These are phyloP conservation scores for Coniochaeta pulveracea DNA, from an alignment of 2,329 filamentous ascomycete species.

Conservation along the genomic window DNA sequence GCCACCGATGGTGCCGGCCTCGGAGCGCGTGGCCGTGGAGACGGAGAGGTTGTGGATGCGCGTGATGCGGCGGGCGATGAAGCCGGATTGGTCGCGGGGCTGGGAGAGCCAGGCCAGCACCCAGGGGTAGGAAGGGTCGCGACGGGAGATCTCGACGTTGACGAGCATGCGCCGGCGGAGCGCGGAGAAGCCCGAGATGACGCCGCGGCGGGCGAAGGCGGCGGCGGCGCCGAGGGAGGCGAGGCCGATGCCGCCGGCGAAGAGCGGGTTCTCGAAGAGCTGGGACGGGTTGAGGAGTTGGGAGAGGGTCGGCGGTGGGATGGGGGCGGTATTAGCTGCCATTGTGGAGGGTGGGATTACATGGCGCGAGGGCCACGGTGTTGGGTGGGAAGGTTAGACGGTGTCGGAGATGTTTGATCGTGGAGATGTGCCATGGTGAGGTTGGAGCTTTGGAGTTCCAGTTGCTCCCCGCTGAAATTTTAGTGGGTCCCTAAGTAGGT, in stretches of 20 bases:
- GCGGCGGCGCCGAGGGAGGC: conserved; percentile 76
- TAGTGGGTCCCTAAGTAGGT: no score
- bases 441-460: no score
- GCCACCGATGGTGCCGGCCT: conserved; percentile 49
- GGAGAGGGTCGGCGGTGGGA: conserved; percentile 8
- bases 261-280: conserved; percentile 52
- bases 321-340: conserved; percentile 4
- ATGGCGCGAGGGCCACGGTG: neutral
- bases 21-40: conserved; percentile 36
- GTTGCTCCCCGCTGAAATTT: no score
- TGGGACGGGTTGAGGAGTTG: conserved; percentile 37
- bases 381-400: neutral
- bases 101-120: conserved; percentile 89
- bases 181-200: conserved; percentile 60
- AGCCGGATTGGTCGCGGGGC: conserved; percentile 56
- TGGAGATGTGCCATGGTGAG: no score
- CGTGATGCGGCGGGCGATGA: conserved; percentile 44
- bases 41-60: conserved; percentile 50
- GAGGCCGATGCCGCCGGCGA: conserved; percentile 73
- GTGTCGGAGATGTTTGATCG: no score
- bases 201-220: conserved; percentile 68
- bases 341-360: neutral
- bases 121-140: conserved; percentile 90
- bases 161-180: conserved; percentile 80
- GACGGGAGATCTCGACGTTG: conserved; percentile 89